Conservation (phyloP, 1,139 yeast species). For the Suhomyces terraborum region DNA sequence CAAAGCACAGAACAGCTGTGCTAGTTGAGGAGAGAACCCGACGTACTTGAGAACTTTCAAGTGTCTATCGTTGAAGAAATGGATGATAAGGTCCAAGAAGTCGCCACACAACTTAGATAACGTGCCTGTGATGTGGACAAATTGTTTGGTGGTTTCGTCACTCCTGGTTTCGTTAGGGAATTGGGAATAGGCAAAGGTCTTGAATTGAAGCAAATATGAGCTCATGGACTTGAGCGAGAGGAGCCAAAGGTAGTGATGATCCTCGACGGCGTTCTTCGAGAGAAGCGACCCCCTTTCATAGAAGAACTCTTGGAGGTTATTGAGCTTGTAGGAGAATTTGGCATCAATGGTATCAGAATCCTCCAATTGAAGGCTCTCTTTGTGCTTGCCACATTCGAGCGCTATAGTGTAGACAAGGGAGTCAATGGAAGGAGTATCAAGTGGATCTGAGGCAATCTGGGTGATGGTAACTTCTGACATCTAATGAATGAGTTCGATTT, state of each 20-base stretch:
- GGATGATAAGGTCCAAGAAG: slow-evolving; percentile 13
- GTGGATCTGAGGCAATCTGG: slow-evolving; percentile 10
- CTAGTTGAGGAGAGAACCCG: neutral
- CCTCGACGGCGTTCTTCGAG: slow-evolving; percentile 15
- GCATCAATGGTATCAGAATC: slow-evolving; percentile 6
- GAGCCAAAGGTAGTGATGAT: slow-evolving; percentile 27
- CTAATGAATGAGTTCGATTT: neutral
- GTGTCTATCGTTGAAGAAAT: slow-evolving; percentile 5
- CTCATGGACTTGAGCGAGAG: slow-evolving; percentile 19
- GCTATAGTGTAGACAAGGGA: slow-evolving; percentile 8
- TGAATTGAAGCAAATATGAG: slow-evolving; percentile 15
- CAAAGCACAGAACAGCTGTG: slow-evolving; percentile 13
- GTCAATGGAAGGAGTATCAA: slow-evolving; percentile 1
- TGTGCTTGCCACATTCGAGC: slow-evolving; percentile 7
- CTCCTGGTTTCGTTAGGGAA: slow-evolving; percentile 6
- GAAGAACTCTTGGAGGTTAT: slow-evolving; percentile 25
- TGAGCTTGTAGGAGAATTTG: slow-evolving; percentile 17
- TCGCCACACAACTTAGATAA: slow-evolving; percentile 19
- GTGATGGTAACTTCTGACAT: slow-evolving; percentile 5
- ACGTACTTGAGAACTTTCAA: slow-evolving; percentile 5
- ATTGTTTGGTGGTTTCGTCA: slow-evolving; percentile 11
- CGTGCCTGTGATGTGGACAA: slow-evolving; percentile 4
- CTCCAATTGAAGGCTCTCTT: slow-evolving; percentile 2
- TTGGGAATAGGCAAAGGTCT: slow-evolving; percentile 14
- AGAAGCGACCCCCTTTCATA: slow-evolving; percentile 21